A percentile compares a stretch with the other conserved stretches of the same genome.
Evolutionary conservation across 768 basidiomycete species (phyloP).

Genomic region (Cystobasidium ongulense): DNA sequence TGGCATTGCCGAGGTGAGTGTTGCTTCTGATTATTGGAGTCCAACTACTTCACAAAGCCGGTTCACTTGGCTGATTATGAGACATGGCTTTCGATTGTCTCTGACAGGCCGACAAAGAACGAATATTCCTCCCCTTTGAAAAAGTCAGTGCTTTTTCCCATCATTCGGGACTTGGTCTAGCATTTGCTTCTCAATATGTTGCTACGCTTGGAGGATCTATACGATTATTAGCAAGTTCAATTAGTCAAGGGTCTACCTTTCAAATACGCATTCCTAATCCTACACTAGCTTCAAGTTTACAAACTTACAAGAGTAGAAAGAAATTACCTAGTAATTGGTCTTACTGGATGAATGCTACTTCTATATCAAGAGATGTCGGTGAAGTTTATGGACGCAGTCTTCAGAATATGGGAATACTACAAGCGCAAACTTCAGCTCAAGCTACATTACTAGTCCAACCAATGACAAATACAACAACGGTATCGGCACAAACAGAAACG

Average conservation of each 20-base stretch:
- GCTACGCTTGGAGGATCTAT: not conserved
- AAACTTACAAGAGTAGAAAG: not conserved
- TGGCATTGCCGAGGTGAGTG: slow-evolving; percentile 1
- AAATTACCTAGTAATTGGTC: not conserved
- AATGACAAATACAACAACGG: not conserved
- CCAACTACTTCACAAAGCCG: not conserved
- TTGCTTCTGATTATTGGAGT: not conserved
- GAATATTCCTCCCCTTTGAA: not conserved
- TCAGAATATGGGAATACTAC: not conserved
- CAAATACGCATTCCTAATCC: not conserved
- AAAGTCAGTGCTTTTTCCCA: not conserved
- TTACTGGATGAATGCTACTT: not conserved
- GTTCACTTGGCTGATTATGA: not conserved
- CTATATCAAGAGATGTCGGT: not conserved
- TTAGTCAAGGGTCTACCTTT: not conserved
- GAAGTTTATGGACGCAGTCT: not conserved
- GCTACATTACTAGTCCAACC: not conserved
- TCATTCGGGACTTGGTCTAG: not conserved
- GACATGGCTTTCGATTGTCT: not conserved
- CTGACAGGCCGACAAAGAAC: not conserved
- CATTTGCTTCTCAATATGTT: slow-evolving; percentile 4
- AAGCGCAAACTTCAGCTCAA: not conserved
- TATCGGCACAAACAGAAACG: not conserved
- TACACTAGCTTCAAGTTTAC: not conserved
- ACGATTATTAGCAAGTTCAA: not conserved